These are phyloP conservation scores for Metarhizium robertsii DNA, from an alignment of 2,329 filamentous ascomycete species.

Conservation along the genomic window DNA sequence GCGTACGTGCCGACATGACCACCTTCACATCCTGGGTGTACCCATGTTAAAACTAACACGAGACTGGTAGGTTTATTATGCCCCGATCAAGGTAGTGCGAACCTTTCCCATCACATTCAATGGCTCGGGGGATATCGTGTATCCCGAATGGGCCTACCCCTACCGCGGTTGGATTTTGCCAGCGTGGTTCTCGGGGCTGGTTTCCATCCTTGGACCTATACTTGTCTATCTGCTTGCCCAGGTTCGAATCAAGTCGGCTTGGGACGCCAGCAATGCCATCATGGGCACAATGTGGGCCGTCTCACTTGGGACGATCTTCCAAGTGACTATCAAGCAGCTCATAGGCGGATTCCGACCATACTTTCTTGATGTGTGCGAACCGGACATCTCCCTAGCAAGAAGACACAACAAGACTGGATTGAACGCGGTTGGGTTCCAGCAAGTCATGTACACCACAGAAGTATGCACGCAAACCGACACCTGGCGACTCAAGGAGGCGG, in stretches of 20 bases:
- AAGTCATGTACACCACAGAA: slow-evolving; percentile 54
- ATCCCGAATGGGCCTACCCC: slow-evolving; percentile 56
- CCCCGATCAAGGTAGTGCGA: slow-evolving; percentile 44
- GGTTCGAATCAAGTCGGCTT: slow-evolving; percentile 45
- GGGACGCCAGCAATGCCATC: slow-evolving; percentile 53
- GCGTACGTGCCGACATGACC: slow-evolving; percentile 13
- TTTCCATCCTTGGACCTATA: slow-evolving; percentile 49
- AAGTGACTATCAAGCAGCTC: slow-evolving; percentile 57
- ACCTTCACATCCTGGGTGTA: neutral
- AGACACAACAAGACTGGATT: slow-evolving; percentile 30
- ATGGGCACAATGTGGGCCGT: slow-evolving; percentile 53
- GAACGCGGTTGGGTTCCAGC: slow-evolving; percentile 39
- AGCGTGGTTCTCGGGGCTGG: slow-evolving; percentile 46
- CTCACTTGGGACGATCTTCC: slow-evolving; percentile 51
- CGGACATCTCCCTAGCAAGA: slow-evolving; percentile 34
- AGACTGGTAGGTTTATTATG: slow-evolving; percentile 35
- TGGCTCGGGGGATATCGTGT: slow-evolving; percentile 50
- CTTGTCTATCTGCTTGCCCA: slow-evolving; percentile 47
- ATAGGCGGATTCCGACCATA: slow-evolving; percentile 55
- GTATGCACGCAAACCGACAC: slow-evolving; percentile 49
- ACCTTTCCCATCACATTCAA: slow-evolving; percentile 53
- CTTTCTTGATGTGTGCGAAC: slow-evolving; percentile 56
- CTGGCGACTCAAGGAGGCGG: slow-evolving; percentile 46
- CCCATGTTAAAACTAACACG: neutral
- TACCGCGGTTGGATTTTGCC: slow-evolving; percentile 53